Conservation (phyloP, 140 eudicot genomes). For the Erigeron philadelphicus region DNA sequence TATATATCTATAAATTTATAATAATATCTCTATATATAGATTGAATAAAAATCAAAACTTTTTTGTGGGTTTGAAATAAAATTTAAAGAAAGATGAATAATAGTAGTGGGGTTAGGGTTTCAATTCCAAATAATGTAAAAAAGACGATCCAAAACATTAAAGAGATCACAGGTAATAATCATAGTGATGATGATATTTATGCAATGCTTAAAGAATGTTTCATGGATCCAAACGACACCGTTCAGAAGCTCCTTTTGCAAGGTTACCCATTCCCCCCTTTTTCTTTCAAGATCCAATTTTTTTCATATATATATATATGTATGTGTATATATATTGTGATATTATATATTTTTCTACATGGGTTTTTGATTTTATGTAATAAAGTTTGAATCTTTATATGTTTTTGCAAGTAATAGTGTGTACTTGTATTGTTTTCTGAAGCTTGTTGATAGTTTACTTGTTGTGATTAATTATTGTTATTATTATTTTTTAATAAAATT, state of each 20-base stretch:
- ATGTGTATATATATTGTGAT: not conserved
- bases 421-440: slow-evolving; percentile 2
- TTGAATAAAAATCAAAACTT: slow-evolving; percentile 8
- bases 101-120: slow-evolving; percentile 51
- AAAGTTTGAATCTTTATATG: slow-evolving; percentile 1
- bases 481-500: not conserved
- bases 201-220: slow-evolving; percentile 70
- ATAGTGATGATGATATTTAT: slow-evolving; percentile 80
- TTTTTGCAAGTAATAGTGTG: not conserved
- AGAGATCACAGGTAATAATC: slow-evolving; percentile 71
- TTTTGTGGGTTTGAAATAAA: slow-evolving; percentile 18
- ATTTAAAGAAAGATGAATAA: slow-evolving; percentile 39
- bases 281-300: slow-evolving; percentile 24
- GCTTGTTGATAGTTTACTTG: not conserved
- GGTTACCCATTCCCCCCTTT: slow-evolving; percentile 29
- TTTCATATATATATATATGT: not conserved
- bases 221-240: slow-evolving; percentile 85
- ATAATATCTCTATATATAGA: not conserved
- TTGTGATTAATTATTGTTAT: not conserved
- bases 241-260: slow-evolving; percentile 62
- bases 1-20: not conserved
- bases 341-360: slow-evolving; percentile 6
- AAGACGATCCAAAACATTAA: slow-evolving; percentile 68
- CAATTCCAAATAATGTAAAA: slow-evolving; percentile 53
- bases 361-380: not conserved